phyloP scores from a whole-genome alignment of 805 yeast species.

The Alloascoidea africana region DNA sequence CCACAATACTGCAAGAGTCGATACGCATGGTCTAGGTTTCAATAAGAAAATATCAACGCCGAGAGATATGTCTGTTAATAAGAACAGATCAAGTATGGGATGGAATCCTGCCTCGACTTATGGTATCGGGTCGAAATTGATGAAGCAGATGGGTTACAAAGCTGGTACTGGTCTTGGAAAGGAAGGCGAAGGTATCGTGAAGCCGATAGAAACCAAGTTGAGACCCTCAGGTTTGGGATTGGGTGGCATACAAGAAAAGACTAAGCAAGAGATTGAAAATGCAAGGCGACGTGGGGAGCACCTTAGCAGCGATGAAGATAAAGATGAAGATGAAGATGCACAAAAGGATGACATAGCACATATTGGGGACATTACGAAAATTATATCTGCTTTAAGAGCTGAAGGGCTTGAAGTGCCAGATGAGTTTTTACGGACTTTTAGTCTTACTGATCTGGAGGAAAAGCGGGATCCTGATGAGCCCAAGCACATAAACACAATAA shows the following conservation, averaged over 20 bases:
- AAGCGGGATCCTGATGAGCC: conserved; percentile 6
- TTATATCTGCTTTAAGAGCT: conserved; percentile 15
- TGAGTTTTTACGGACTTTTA: conserved; percentile 9
- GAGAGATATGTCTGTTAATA: too few relatives aligned
- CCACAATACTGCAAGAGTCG: too few relatives aligned
- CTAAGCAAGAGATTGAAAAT: conserved; percentile 10
- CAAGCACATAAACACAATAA: conserved; percentile 6
- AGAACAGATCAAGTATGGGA: too few relatives aligned
- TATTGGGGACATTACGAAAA: conserved; percentile 13
- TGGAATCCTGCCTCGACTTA: conserved; percentile 25
- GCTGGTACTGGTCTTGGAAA: conserved; percentile 80
- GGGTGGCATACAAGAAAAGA: conserved; percentile 40
- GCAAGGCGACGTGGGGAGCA: conserved; percentile 8
- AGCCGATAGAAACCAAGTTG: conserved; percentile 61
- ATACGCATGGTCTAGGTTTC: conserved; percentile 3
- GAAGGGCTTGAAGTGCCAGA: conserved; percentile 15
- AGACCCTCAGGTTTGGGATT: conserved; percentile 62
- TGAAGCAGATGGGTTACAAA: conserved; percentile 77
- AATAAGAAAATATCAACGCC: too few relatives aligned
- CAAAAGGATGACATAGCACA: conserved; percentile 4
- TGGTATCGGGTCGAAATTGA: conserved; percentile 74
- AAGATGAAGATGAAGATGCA: conserved; percentile 8
- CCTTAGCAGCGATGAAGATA: conserved; percentile 9
- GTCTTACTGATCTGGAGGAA: conserved; percentile 10
- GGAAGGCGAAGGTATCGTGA: conserved; percentile 52